phyloP scores from a whole-genome alignment of 805 yeast genomes.

The Yarrowia sp. region DNA sequence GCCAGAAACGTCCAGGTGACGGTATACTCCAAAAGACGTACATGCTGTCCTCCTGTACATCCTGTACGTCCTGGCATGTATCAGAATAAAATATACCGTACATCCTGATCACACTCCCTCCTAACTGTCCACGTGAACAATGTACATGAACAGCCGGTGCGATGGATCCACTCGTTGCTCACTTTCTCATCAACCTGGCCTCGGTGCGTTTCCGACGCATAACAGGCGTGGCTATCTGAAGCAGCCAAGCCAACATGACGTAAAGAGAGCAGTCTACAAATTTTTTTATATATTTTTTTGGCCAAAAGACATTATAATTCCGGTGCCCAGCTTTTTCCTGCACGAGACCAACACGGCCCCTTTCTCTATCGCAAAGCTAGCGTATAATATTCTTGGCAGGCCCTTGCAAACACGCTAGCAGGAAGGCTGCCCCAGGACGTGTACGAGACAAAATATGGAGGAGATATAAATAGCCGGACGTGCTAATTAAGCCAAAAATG shows the following conservation, averaged over 20 bases:
- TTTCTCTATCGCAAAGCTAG: not conserved
- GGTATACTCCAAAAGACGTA: too few species aligned
- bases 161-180: too few species aligned
- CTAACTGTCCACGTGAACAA: not conserved
- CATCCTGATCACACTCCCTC: too few species aligned
- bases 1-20: too few species aligned
- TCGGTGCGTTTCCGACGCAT: conserved; percentile 8
- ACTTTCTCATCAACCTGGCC: not conserved
- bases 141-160: too few species aligned
- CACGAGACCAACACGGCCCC: not conserved
- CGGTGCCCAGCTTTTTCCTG: not conserved
- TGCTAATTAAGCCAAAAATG: not conserved
- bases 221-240: conserved; percentile 1
- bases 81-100: too few species aligned
- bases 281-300: not conserved
- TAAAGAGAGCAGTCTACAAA: not conserved
- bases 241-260: conserved; percentile 14
- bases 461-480: not conserved
- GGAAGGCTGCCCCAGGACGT: too few species aligned
- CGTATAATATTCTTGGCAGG: too few species aligned
- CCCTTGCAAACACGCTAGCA: too few species aligned
- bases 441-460: not conserved
- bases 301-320: not conserved
- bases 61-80: too few species aligned
- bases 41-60: too few species aligned